phyloP scores from a whole-genome alignment of 495 filamentous ascomycete species.

The Ramalina intermedia region DNA sequence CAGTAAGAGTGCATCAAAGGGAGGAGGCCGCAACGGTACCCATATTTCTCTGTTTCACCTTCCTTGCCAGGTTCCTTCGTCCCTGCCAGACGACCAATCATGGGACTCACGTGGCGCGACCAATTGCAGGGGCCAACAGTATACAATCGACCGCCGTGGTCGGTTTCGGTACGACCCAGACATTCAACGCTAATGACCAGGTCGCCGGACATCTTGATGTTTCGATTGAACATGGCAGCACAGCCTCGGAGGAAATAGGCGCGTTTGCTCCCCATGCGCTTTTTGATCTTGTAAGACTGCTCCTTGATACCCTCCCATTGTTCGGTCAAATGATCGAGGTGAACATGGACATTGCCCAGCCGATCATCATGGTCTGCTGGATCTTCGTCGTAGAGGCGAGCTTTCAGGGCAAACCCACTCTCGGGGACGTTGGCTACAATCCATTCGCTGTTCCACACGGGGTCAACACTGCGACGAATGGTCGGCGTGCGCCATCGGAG shows the following conservation, averaged over 20 bases:
- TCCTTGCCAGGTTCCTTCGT: constrained; percentile 48
- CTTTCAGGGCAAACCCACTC: constrained; percentile 66
- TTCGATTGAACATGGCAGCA: constrained; percentile 38
- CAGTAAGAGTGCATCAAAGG: not conserved
- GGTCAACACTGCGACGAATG: constrained; percentile 50
- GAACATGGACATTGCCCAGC: constrained; percentile 66
- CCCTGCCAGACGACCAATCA: constrained; percentile 71
- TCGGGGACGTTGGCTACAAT: constrained; percentile 71
- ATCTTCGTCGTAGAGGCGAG: constrained; percentile 78
- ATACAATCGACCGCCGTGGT: constrained; percentile 62
- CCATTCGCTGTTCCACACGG: constrained; percentile 76
- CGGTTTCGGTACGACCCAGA: constrained; percentile 55
- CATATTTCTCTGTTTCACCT: constrained; percentile 51
- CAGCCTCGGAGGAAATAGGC: constrained; percentile 60
- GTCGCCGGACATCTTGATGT: constrained; percentile 41
- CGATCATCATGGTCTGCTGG: constrained; percentile 74
- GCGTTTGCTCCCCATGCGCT: constrained; percentile 70
- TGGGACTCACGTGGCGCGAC: constrained; percentile 73
- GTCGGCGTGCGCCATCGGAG: constrained; percentile 65
- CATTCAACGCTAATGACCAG: constrained; percentile 57
- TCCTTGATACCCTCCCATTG: constrained; percentile 54
- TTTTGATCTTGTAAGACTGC: constrained; percentile 57
- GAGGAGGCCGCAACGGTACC: constrained; percentile 33
- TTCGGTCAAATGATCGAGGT: constrained; percentile 40
- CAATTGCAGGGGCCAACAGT: constrained; percentile 63